Evolutionary conservation across 306 rosid genomes (phyloP), one percentile per base, ranked within the genome.

Genomic region (Trifolium repens): DNA sequence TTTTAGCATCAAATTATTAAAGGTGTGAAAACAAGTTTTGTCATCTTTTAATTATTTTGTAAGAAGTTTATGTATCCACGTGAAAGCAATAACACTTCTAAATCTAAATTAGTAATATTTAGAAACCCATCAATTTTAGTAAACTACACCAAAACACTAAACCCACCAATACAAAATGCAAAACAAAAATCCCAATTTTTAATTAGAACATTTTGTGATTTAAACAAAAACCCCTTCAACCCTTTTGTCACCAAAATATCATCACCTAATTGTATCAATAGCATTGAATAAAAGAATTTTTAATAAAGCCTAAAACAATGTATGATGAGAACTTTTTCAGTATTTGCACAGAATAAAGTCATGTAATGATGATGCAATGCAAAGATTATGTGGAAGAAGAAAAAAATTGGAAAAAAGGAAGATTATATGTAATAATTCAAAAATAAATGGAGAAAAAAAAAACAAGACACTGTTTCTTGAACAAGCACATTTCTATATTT

Each of bases 401-500:
- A 40, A 71, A 32, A 32, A 4, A 32, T 0, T 32, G 35, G 50
- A 37, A 62, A 7, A 30, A 14, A 4, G 35, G 6, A 32, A 32
- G 35, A 32, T 32, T 32, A 32, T 32, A 32, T 32, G 35, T 32
- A 4, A 4, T 4, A 4, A 30, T 30, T 32, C 43, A 39, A 39
- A 8, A 39, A 37, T 6, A 39, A 71, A 32, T 4, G 37, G 42
- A 4, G 57, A 7, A 57, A 62, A 50, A 42, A 46, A 9, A 40
- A 64, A 17, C 58, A 17, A 78, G 78, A 86, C 80, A 78, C 82
- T 11, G 44, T 82, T 80, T 80, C 84, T 81, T 84, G 69, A 83
- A 72, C 89, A 85, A 86, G 83, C 91, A 84, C 85, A 80, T 81
- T 85, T 79, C 85, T 81, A 86, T 59, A 71, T 83, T 82, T 75